Percentiles rank a stretch among this genome's conserved stretches.
These are phyloP conservation scores for Aspergillus sergii DNA, from an alignment of 2,329 filamentous ascomycete species.

Conservation along the genomic window DNA sequence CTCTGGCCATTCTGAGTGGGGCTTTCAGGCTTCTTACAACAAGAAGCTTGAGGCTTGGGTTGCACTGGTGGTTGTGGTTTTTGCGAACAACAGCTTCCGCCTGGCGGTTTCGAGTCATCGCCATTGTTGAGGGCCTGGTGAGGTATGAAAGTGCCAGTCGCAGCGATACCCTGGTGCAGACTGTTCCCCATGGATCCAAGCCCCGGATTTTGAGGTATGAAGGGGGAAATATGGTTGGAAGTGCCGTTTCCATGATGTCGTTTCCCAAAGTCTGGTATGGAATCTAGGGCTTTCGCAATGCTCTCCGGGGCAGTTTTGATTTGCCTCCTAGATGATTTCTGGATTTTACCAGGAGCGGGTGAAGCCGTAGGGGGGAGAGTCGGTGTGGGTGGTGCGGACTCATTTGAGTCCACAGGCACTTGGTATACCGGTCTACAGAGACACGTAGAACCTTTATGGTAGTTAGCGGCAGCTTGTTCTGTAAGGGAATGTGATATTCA, in stretches of 20 bases:
- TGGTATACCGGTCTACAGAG: constrained; percentile 46
- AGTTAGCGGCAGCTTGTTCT: constrained; percentile 13
- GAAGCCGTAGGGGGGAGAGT: constrained; percentile 26
- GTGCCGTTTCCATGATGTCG: constrained; percentile 25
- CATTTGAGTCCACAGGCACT: constrained; percentile 32
- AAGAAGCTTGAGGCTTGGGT: constrained; percentile 26
- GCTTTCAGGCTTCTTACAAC: constrained; percentile 28
- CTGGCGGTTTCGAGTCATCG: constrained; percentile 3
- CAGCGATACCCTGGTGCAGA: neutral
- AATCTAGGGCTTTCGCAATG: constrained; percentile 36
- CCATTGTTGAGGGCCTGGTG: neutral
- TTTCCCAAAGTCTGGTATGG: constrained; percentile 27
- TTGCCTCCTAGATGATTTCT: constrained; percentile 38
- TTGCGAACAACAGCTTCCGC: constrained; percentile 31
- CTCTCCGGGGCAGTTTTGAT: constrained; percentile 39
- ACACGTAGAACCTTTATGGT: constrained; percentile 39
- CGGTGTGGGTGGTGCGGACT: constrained; percentile 21
- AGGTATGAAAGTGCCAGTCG: neutral
- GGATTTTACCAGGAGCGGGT: constrained; percentile 35
- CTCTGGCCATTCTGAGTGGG: constrained; percentile 1
- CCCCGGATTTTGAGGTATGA: constrained; percentile 12
- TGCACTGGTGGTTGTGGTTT: constrained; percentile 16
- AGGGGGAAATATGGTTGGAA: constrained; percentile 12
- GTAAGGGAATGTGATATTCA: constrained; percentile 20
- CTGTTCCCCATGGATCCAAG: constrained; percentile 8